Percentiles rank a stretch among this genome's conserved stretches.
These are phyloP conservation scores for Pseudodiploospora longispora DNA, from an alignment of 2,329 filamentous ascomycete genomes.

Conservation along the genomic window DNA sequence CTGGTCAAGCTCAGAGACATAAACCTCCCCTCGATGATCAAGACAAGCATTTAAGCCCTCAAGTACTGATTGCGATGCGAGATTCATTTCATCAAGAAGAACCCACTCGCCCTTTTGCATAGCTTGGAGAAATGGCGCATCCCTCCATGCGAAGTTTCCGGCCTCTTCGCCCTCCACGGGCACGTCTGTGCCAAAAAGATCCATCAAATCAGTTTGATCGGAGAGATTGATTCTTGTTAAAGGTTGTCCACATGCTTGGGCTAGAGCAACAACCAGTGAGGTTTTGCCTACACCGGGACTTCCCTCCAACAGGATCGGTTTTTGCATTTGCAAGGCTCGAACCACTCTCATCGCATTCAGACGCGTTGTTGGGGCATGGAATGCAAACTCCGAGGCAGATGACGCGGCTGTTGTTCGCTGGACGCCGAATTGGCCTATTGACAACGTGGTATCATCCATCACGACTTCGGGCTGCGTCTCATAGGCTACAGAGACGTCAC, in stretches of 20 bases:
- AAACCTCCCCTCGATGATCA: conserved; percentile 92
- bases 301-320: conserved; percentile 90
- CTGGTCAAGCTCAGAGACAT: conserved; percentile 89
- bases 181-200: conserved; percentile 93
- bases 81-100: conserved; percentile 94
- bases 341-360: conserved; percentile 86
- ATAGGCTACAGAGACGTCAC: conserved; percentile 59
- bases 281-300: conserved; percentile 99
- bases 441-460: conserved; percentile 43
- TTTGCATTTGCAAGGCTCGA: conserved; percentile 77
- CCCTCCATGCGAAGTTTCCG: conserved; percentile 89
- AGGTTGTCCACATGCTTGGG: conserved; percentile 68
- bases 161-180: conserved; percentile 87
- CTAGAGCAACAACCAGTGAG: conserved; percentile 78
- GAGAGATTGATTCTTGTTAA: conserved; percentile 94
- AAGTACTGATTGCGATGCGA: conserved; percentile 92
- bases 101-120: conserved; percentile 99
- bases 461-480: conserved; percentile 50
- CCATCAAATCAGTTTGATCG: conserved; percentile 95
- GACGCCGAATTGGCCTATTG: conserved; percentile 69
- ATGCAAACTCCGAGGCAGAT: conserved; percentile 41
- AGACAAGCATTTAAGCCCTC: conserved; percentile 95
- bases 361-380: conserved; percentile 83
- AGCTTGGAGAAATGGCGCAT: conserved; percentile 88
- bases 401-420: conserved; percentile 36